Evolutionary conservation across 352 stramenopile species (phyloP).

Genomic region (Pythium apleroticum): DNA sequence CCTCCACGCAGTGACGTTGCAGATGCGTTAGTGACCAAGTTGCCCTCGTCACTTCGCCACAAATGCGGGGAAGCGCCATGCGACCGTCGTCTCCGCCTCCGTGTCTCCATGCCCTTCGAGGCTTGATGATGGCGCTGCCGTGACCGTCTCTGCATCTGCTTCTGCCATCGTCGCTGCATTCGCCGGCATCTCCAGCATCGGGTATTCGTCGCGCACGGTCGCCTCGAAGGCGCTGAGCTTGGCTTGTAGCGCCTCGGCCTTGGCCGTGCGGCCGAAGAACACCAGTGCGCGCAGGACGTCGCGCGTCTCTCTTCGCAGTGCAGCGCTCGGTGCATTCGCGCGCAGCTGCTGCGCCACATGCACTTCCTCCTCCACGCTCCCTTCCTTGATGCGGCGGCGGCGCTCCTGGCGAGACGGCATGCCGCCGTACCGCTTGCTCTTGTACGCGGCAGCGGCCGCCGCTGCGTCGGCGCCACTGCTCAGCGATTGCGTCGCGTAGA

Average conservation of each 20-base stretch:
- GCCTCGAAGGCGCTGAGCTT: constrained; percentile 45
- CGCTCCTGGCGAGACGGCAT: constrained; percentile 51
- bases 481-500: constrained; percentile 63
- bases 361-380: constrained; percentile 65
- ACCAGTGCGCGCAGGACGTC: constrained; percentile 54
- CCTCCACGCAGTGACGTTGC: constrained; percentile 3
- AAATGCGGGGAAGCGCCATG: constrained; percentile 22
- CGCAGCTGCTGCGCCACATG: constrained; percentile 54
- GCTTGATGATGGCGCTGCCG: background rate
- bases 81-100: background rate
- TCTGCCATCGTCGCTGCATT: background rate
- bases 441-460: constrained; percentile 25
- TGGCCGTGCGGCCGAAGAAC: constrained; percentile 40
- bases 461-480: constrained; percentile 10
- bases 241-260: constrained; percentile 46
- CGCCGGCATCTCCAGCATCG: constrained; percentile 11
- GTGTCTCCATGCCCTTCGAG: background rate
- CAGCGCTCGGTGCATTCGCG: constrained; percentile 37
- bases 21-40: constrained; percentile 8
- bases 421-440: constrained; percentile 47
- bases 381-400: constrained; percentile 65
- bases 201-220: constrained; percentile 27
- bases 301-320: constrained; percentile 36
- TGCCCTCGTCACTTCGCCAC: background rate
- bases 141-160: background rate